Evolutionary conservation across 2,329 filamentous ascomycete genomes (phyloP), one percentile per base, ranked within the genome.

Genomic region (Blastomyces gilchristii): DNA sequence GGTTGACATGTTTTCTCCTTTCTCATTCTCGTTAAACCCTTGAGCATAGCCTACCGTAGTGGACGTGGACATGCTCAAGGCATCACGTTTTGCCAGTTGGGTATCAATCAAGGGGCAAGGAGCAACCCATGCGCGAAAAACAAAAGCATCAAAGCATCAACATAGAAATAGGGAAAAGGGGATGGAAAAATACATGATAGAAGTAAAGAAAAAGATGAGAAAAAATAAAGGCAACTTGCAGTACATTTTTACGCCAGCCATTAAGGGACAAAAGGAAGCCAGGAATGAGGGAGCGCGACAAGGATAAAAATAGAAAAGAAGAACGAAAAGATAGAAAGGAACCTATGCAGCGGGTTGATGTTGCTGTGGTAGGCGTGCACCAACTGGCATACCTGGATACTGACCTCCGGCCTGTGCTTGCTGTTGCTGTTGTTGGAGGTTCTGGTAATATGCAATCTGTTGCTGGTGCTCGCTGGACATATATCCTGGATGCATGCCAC

Each of bases 371-470:
- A 94, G 90, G 70, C 89, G 86, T 67, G 84, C 82, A 74, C 89
- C 87, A 62, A 88, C 83, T 61, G 88, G 88, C 86, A 95, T 90
- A 60, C 77, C 78, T 52, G 85, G 86, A 71, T 91, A 92, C 71
- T 87, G 88, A 71, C 85, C 86, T 68, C 83, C 83, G 61, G 78
- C 77, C 69, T 82, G 84, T 77, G 86, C 87, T 74, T 85, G 83
- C 73, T 85, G 83, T 73, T 85, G 82, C 72, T 84, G 83, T 73
- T 89, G 87, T 70, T 85, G 82, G 63, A 95, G 86, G 73, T 94
- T 94, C 75, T 86, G 89, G 73, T 91, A 88, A 74, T 96, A 96
- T 43, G 88, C 87, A 71, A 91, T 81, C 65, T 91, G 89, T 76
- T 91, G 87, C 72, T 90, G 84, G 68, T 86, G 83, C 69, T 84